Base-by-base conservation (phyloP, 2,329 filamentous ascomycete genomes). In the Aspergillus sp. region DNA sequence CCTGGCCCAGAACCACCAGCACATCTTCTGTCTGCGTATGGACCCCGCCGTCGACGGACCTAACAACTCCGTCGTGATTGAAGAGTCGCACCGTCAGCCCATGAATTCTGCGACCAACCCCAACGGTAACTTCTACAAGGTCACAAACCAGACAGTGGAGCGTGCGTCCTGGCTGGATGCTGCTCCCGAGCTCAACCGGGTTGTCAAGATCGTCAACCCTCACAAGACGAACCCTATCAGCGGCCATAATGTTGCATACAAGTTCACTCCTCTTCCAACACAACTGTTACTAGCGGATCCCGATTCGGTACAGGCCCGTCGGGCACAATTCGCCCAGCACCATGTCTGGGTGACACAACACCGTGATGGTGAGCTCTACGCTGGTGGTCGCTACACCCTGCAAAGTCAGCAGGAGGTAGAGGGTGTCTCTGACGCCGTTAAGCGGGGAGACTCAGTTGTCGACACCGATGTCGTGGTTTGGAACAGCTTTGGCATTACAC, bases 1-100 rank as follows among this genome's bases (percentile, higher is more conserved):
- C 7, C 72, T 88, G 1, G 84, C 82, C 1, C 71, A 76, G 2
- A 79, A 86, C 61, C 86, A 89, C 59, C 85, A 89, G 60, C 86
- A 89, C 63, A 85, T 88, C 53, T 88, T 90, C 67, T 80, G 76
- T 33, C 71, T 83, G 0, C 77, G 80, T n/a, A 73, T 83, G 5
- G 80, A 83, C 52, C 79, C 79, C 9, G 77, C 77, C 48, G 65
- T 82, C 30, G 79, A 78, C 36, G 79, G 79, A 0, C 66, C 70
- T 32, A 62, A 67, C n/a, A 80, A 81, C 55, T 67, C 73, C 0
- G 65, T 80, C 6, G 66, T 76, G 36, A 71, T 83, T 49, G 73
- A 78, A 35, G 78, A 81, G 56, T 77, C 76, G 0, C 74, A 78
- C 45, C 62, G 81, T 0, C 79, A 85, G 66, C 75, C 78, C 1